phyloP scores from a whole-genome alignment of 1,284 basidiomycete species.

The Trametes sp. region DNA sequence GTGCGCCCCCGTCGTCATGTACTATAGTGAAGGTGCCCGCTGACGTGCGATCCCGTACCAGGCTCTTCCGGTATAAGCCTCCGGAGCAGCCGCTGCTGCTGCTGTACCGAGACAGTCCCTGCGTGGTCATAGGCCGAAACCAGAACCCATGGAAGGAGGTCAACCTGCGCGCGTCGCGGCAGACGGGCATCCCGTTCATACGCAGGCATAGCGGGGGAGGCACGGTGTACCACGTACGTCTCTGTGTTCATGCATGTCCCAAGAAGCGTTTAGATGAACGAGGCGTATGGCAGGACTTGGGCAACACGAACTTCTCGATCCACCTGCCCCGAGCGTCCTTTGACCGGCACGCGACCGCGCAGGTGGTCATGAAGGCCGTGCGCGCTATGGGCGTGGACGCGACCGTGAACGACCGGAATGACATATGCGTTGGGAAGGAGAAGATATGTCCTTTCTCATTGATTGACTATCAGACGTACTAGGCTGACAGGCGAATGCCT shows the following conservation, averaged over 20 bases:
- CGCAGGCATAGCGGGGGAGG: slow-evolving; percentile 95
- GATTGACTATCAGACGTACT: slow-evolving; percentile 8
- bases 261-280: not conserved
- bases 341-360: slow-evolving; percentile 81
- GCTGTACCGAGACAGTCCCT: slow-evolving; percentile 89
- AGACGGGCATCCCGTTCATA: slow-evolving; percentile 78
- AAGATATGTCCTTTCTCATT: slow-evolving; percentile 78
- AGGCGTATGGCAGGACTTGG: slow-evolving; percentile 76
- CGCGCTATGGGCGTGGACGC: slow-evolving; percentile 78
- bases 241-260: not conserved
- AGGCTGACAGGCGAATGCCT: slow-evolving; percentile 14
- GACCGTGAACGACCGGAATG: slow-evolving; percentile 89
- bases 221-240: slow-evolving; percentile 93
- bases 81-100: slow-evolving; percentile 78
- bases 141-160: slow-evolving; percentile 99
- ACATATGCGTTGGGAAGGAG: slow-evolving; percentile 82
- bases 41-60: slow-evolving; percentile 42
- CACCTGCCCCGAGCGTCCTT: slow-evolving; percentile 87
- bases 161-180: slow-evolving; percentile 66
- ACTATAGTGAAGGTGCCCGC: not conserved
- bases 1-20: slow-evolving; percentile 51
- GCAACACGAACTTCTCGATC: slow-evolving; percentile 98
- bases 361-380: slow-evolving; percentile 83
- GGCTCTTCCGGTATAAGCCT: slow-evolving; percentile 85
- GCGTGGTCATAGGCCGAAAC: slow-evolving; percentile 95